A percentile compares a stretch with the other conserved stretches of the same genome.
Conservation (phyloP, 2,329 filamentous ascomycete species). For the Ascosphaera pollenicola region DNA sequence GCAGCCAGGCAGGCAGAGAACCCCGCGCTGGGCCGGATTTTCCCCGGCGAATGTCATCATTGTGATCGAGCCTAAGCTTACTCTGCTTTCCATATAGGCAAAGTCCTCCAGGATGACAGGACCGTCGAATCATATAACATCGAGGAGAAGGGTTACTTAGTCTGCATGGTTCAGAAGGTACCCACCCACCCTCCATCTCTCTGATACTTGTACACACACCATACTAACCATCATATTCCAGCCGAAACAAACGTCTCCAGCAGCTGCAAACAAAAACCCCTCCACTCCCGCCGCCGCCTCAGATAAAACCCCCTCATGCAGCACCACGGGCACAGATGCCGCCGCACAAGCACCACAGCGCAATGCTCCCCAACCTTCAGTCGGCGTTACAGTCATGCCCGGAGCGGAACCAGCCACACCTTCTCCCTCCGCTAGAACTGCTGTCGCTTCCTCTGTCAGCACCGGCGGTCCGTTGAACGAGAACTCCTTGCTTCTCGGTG, state of each 20-base stretch:
- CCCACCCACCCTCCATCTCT: slow-evolving; percentile 5
- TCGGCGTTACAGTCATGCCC: slow-evolving; percentile 3
- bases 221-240: slow-evolving; percentile 15
- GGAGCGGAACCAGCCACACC: slow-evolving; percentile 5
- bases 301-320: slow-evolving; percentile 3
- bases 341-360: neutral
- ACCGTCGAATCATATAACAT: slow-evolving; percentile 95
- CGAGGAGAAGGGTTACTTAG: slow-evolving; percentile 97
- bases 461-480: slow-evolving; percentile 34
- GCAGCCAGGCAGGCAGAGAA: neutral
- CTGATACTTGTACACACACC: neutral
- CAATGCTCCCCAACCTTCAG: slow-evolving; percentile 4
- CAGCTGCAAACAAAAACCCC: slow-evolving; percentile 16
- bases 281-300: slow-evolving; percentile 10
- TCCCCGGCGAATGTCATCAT: neutral
- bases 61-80: slow-evolving; percentile 1
- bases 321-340: slow-evolving; percentile 5
- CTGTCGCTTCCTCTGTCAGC: slow-evolving; percentile 17
- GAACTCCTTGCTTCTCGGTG: slow-evolving; percentile 68
- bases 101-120: slow-evolving; percentile 95
- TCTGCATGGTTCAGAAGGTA: slow-evolving; percentile 97
- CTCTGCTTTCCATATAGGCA: slow-evolving; percentile 37
- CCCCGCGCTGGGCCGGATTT: neutral
- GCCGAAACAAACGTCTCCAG: slow-evolving; percentile 45
- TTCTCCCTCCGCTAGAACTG: slow-evolving; percentile 4